Conservation (phyloP, 2,329 filamentous ascomycete species). For the Thermothelomyces thermophilus region DNA sequence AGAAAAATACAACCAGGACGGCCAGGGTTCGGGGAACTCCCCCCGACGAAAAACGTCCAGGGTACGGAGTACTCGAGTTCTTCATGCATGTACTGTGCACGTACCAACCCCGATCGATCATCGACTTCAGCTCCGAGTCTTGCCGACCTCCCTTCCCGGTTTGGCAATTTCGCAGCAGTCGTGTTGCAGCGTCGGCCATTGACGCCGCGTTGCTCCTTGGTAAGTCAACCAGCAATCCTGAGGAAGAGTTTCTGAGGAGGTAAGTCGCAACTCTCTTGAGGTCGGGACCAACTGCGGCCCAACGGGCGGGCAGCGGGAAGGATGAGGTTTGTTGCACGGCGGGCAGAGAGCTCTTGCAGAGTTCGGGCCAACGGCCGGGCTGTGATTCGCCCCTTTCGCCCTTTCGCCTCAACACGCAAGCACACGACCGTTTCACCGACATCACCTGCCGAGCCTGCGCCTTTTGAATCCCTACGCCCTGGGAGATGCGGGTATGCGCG, state of each 20-base stretch:
- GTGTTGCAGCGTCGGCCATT: too few species aligned
- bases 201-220: neutral
- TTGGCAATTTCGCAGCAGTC: neutral
- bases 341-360: neutral
- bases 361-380: conserved; percentile 17
- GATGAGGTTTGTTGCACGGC: neutral
- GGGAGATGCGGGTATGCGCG: neutral
- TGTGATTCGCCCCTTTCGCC: conserved; percentile 18
- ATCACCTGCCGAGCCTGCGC: conserved; percentile 5
- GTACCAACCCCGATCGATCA: neutral
- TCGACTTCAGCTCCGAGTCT: conserved; percentile 4
- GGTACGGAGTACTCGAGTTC: too few species aligned
- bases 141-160: conserved; percentile 6
- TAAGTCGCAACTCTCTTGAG: too few species aligned
- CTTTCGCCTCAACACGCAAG: conserved; percentile 7
- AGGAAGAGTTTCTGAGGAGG: too few species aligned
- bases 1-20: neutral
- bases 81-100: neutral
- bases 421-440: neutral
- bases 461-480: neutral
- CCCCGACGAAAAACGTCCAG: neutral
- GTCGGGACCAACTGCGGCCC: too few species aligned
- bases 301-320: too few species aligned
- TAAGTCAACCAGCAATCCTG: too few species aligned
- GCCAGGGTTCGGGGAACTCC: neutral